Evolutionary conservation across 345 rosid genomes (phyloP), one percentile per base, ranked within the genome.

Genomic region (Combretum micranthum): DNA sequence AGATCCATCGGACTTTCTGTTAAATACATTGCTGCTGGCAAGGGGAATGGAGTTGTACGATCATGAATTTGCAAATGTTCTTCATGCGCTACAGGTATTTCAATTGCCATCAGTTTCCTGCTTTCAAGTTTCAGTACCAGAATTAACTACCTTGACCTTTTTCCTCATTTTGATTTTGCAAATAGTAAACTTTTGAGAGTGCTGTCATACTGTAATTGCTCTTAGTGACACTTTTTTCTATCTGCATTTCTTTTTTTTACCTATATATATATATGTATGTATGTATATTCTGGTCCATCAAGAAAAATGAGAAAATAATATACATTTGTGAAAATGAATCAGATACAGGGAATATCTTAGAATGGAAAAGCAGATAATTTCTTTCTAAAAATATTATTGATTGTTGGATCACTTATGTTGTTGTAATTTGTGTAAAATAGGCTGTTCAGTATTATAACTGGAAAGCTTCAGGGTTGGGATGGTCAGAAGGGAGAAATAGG

Each of bases 11-110:
- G 81, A 84, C 42, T 64, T 73, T 50, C 78, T 86, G 26, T 50
- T 70, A 68, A 75, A 68, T 49, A 72, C 80, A 14, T 13, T 92
- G 70, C 85, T 77, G 56, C 43, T 92, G 69, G 81, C 84, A 55
- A 80, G 79, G 72, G 77, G 73, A 55, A 67, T 73, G 59, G 65
- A 74, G 57, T 54, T 88, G 55, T 80, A 76, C 50, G 57, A 47
- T 50, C 53, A 57, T 52, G 62, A 72, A 53, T 88, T 88, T 54
- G 55, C 45, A 55, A 92, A 86, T 65, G 65, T 84, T 47, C 71
- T 86, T 80, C 96, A 88, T 23, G 83, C 79, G 6, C 86, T 92
- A 68, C 98, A 92, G 93, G 95, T 88, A 79, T 58, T 63, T 56
- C 49, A 44, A 32, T 16, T 13, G 44, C 20, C 19, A 46, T 15